Evolutionary conservation across 768 basidiomycete species (phyloP).

Genomic region (Termitomyces sp.): DNA sequence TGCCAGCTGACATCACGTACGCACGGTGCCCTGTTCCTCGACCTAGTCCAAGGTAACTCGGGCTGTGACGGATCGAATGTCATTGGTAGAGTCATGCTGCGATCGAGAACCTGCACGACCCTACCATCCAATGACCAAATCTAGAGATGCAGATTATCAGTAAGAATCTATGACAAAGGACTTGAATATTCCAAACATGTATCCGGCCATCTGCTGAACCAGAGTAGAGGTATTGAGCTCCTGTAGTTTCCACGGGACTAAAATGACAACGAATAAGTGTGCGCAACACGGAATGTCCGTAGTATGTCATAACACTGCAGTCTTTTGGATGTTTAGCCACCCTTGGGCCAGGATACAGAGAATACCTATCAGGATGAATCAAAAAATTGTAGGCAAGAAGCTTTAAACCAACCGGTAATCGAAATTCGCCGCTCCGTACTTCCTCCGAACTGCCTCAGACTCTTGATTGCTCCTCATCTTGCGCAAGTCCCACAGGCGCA

Average conservation of each 20-base stretch:
- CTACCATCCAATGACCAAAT: conserved; percentile 95
- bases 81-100: conserved; percentile 66
- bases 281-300: conserved; percentile 83
- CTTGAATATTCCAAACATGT: conserved; percentile 48
- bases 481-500: conserved; percentile 90
- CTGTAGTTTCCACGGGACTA: conserved; percentile 89
- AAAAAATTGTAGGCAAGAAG: background rate
- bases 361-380: conserved; percentile 36
- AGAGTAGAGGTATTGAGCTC: conserved; percentile 90
- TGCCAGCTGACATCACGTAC: conserved; percentile 98
- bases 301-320: conserved; percentile 93
- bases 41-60: conserved; percentile 31
- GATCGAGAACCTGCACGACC: conserved; percentile 79
- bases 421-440: conserved; percentile 56
- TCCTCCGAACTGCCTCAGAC: conserved; percentile 46
- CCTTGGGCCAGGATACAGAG: conserved; percentile 59
- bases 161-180: conserved; percentile 1
- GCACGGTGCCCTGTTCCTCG: conserved; percentile 36
- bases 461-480: conserved; percentile 81
- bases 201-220: conserved; percentile 83
- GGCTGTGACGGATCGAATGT: conserved; percentile 64
- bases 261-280: conserved; percentile 97
- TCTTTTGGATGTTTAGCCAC: conserved; percentile 73
- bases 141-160: conserved; percentile 30
- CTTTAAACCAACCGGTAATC: conserved; percentile 71